phyloP scores from a whole-genome alignment of 768 basidiomycete genomes.

The Tephrocybe sp. region DNA sequence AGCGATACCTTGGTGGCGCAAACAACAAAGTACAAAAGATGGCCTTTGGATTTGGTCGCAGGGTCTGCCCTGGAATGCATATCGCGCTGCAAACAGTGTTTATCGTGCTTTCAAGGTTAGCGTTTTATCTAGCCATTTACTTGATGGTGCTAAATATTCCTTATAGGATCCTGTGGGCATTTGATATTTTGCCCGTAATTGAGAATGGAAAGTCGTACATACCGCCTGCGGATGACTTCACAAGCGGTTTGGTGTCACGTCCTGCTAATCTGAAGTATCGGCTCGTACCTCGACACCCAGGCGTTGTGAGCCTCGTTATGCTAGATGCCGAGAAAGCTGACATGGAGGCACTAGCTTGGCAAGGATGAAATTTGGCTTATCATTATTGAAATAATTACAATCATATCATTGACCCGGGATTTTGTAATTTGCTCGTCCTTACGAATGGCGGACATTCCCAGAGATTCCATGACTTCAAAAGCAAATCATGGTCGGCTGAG shows the following conservation, averaged over 20 bases:
- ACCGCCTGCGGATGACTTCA: conserved; percentile 9
- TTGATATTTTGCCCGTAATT: conserved; percentile 27
- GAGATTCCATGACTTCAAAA: no score
- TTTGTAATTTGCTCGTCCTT: no score
- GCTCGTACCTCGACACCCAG: conserved; percentile 2
- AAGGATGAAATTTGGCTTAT: neutral
- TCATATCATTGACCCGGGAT: no score
- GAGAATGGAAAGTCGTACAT: conserved; percentile 3
- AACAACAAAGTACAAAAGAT: conserved; percentile 26
- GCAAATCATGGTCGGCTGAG: no score
- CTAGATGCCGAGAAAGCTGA: conserved; percentile 11
- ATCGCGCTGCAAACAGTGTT: conserved; percentile 32
- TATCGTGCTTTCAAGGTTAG: conserved; percentile 28
- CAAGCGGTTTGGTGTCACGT: conserved; percentile 4
- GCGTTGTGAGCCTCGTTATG: neutral
- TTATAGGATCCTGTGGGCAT: conserved; percentile 29
- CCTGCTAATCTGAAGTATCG: conserved; percentile 6
- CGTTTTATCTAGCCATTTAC: neutral
- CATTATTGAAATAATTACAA: no score
- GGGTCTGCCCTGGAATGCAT: conserved; percentile 36
- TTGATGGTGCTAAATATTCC: neutral
- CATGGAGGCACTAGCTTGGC: conserved; percentile 6
- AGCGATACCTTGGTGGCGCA: conserved; percentile 35
- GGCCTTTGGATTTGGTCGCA: conserved; percentile 39
- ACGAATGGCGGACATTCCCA: no score